Evolutionary conservation across 139 green algal genomes (phyloP), one percentile per base, ranked within the genome.

Genomic region (Volvox africanus): DNA sequence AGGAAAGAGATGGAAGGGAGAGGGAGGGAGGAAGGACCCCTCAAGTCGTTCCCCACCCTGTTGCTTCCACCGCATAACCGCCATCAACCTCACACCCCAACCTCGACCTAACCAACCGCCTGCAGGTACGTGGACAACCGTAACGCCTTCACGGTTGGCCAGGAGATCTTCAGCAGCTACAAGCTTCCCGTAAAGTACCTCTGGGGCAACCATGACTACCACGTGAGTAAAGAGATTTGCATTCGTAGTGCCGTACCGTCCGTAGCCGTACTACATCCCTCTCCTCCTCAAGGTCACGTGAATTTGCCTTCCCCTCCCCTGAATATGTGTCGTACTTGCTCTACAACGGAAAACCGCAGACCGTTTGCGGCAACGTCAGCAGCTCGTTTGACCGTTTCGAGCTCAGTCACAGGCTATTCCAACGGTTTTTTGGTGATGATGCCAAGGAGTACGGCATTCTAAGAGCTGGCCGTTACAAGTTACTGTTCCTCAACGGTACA

Each of bases 151-250:
- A 90, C 86, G 3, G 86, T 90, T 11, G 86, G 86, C 9, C 21
- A 55, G 0, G 86, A 90, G 73, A 69, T 90, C 21, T 90, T 90
- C 12, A 17, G 50, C 50, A 61, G 61, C 86, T 90, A 75, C 73
- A 65, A 1, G 12, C 0, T 50, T 9, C 86, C 86, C 0, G 73
- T 90, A 22, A 69, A 20, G 35, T 90, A 61, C 86, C 69, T 90
- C 1, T 90, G 86, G 86, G 85, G 85, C 44, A 89, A 89, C 68
- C 85, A 89, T 22, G 85, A 89, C 69, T 89, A 89, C 44, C 69
- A 89, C n/a, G 85, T 89, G 69, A 22, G 85, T 36, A 44, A 14
- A 20, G 65, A 5, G 44, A 55, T 55, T 55, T 14, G 44, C 44
- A 55, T 9, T 55, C 44, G 44, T 55, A 55, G 2, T 73, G 65